Evolutionary conservation across 805 yeast species (phyloP).

Genomic region (Hanseniaspora valbyensis): DNA sequence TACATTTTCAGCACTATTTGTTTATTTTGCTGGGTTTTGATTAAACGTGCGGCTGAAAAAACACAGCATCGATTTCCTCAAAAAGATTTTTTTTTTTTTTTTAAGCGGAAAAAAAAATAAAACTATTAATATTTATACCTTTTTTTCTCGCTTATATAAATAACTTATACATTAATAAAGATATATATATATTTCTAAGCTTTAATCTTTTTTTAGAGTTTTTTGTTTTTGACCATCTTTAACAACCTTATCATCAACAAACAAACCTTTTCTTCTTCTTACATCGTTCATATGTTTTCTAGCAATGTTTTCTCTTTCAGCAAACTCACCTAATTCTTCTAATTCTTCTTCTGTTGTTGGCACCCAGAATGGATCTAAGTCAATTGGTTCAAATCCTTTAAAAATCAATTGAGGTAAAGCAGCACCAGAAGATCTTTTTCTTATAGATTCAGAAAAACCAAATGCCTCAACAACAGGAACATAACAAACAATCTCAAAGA

Average conservation of each 20-base stretch:
- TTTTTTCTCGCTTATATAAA: too few relatives aligned
- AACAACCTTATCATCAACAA: constrained; percentile 80
- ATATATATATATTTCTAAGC: constrained; percentile 13
- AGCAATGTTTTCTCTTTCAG: constrained; percentile 87
- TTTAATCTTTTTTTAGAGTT: constrained; percentile 60
- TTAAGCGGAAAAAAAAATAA: too few relatives aligned
- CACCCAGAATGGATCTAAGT: constrained; percentile 96
- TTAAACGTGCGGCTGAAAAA: neutral
- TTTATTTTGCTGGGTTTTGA: neutral
- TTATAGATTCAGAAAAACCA: constrained; percentile 89
- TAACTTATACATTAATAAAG: neutral
- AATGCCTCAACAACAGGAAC: constrained; percentile 93
- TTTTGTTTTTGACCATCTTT: constrained; percentile 91
- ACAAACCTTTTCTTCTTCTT: constrained; percentile 77
- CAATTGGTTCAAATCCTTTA: constrained; percentile 75
- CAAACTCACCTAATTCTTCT: constrained; percentile 83
- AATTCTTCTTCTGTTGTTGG: constrained; percentile 95
- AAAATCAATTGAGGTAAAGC: constrained; percentile 93
- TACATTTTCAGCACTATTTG: neutral
- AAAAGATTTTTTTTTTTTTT: too few relatives aligned
- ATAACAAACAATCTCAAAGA: constrained; percentile 72
- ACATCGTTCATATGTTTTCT: constrained; percentile 72
- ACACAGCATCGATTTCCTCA: neutral
- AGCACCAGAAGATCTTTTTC: constrained; percentile 90
- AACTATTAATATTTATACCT: too few relatives aligned